Base-by-base conservation (phyloP, 345 rosid species). In the Populus pruinosa region DNA sequence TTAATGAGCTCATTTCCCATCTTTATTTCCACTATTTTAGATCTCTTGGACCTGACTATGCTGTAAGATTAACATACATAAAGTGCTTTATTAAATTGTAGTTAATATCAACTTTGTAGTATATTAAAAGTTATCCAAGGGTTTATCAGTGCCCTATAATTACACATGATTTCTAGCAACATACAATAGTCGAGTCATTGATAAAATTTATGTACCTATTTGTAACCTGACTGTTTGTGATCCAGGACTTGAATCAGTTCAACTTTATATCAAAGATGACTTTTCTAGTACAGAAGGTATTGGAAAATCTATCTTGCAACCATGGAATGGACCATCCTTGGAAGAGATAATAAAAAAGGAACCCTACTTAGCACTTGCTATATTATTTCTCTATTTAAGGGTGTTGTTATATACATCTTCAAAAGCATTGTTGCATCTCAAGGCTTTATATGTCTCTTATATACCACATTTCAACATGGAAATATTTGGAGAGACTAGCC, bases 401-500 rank as follows among this genome's bases (percentile, higher is more conserved):
- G 70, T 87, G 67, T 82, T 91, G 47, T 68, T 90, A 29, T 77
- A 78, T 49, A 44, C 81, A 68, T 84, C 87, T 83, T 94, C 91
- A 2, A 73, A 80, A 77, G 85, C 84, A 6, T 39, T 88, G 43
- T 81, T 90, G 43, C 88, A 74, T 70, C 72, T 95, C 76, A 91
- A 80, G 88, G 88, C 90, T 23, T 79, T 95, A 75, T 91, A 90
- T 86, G 76, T 72, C 36, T 88, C 85, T 1, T 85, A 87, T 75
- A 85, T 85, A 64, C 96, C 91, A 14, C 90, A 87, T 71, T 83
- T 93, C 64, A 92, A 92, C 88, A 81, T 92, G 89, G 97, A 79
- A 89, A 90, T 90, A 85, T 92, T 95, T 55, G 92, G 97, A 8
- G 98, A 89, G 90, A 88, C 90, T n/a, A 90, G 92, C 82, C 99